These are phyloP conservation scores for Lipomyces mesembrius DNA, from an alignment of 805 yeast genomes.

Conservation along the genomic window DNA sequence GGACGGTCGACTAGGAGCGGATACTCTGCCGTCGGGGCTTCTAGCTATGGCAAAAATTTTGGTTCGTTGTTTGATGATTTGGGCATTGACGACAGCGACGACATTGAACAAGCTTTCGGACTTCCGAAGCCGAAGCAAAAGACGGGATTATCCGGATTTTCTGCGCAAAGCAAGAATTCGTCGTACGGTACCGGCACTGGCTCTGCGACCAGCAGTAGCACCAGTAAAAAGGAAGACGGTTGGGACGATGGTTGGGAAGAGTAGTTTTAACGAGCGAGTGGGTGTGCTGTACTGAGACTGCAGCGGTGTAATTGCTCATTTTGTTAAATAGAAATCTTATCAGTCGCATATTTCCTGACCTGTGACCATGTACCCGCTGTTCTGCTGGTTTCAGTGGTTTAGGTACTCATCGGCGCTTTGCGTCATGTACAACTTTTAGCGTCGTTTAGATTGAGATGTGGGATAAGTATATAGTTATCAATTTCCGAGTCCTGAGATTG, in stretches of 20 bases:
- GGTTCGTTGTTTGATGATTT: constrained; percentile 60
- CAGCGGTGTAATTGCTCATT: background rate
- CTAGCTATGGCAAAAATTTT: constrained; percentile 48
- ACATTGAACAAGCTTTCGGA: constrained; percentile 71
- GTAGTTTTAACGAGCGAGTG: background rate
- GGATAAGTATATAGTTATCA: no score
- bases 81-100: constrained; percentile 48
- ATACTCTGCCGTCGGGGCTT: constrained; percentile 14
- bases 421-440: no score
- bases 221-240: constrained; percentile 17
- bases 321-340: background rate
- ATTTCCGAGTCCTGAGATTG: no score
- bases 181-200: constrained; percentile 3
- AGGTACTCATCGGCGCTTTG: no score
- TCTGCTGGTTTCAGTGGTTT: background rate
- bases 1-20: constrained; percentile 8
- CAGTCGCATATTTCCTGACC: background rate
- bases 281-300: background rate
- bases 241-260: constrained; percentile 37
- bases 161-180: constrained; percentile 5
- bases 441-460: no score
- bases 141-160: constrained; percentile 60
- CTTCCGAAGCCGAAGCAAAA: constrained; percentile 59
- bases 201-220: constrained; percentile 14
- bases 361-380: background rate